Base-by-base conservation (phyloP, 305 asterid species). In the Fraxinus nigra region DNA sequence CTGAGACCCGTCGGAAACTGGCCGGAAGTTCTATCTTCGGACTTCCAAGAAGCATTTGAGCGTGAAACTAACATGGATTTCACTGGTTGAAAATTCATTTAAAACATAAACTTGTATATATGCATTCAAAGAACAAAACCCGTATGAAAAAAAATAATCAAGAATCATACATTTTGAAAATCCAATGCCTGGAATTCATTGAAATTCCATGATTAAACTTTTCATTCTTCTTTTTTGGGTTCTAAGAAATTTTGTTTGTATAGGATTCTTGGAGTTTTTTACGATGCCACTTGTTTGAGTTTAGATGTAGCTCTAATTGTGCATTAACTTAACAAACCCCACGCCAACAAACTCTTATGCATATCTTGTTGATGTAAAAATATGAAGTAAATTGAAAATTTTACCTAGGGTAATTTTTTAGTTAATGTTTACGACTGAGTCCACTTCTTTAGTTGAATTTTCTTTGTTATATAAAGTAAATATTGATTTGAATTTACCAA, bases 1-100 rank as follows among this genome's bases (percentile, higher is more conserved):
- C 95, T 89, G 14, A 95, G 89, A 59, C 98, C 98, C 38, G 86
- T 94, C 87, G 97, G 97, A 83, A 95, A 95, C 85, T 90, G 91
- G 85, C 89, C 94, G 75, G 94, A 56, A 82, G 84, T 93, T 4
- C 69, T 94, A 59, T 92, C 95, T 32, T 79, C 88, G 80, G 97
- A 85, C 89, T 87, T 93, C 89, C 90, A 88, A 1, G 92, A 83
- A 84, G 74, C 87, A 81, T 83, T 87, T n/a, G 93, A 90, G 59
- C 86, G 75, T 2, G 89, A 59, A 81, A 24, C 80, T 74, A 90
- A 72, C 86, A 83, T 82, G 80, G 79, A 81, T 76, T 91, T 92
- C 75, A 78, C 92, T 81, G 63, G 11, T 78, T 82, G 81, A 80
- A 73, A 73, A 93, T 90, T 90, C 97, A 92, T 92, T 81, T 78